Evolutionary conservation across 441 rosid species (phyloP), one percentile per base, ranked within the genome.

Genomic region (Arabidopsis lyrata): DNA sequence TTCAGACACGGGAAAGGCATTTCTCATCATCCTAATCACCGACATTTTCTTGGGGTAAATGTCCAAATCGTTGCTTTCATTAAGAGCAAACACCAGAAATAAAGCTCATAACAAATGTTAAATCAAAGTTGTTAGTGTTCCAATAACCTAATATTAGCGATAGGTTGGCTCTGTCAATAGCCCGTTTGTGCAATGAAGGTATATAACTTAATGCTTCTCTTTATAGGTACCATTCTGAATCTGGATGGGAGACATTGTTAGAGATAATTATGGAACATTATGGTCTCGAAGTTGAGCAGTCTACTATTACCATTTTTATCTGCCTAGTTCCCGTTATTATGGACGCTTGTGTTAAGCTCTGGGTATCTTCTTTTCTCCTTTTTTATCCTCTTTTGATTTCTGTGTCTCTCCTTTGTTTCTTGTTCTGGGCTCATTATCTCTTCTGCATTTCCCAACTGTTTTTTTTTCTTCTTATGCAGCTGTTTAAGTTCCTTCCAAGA

Each of bases 1-100:
- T 36, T 86, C 98, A 14, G 97, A 90, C 84, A 80, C 89, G n/a
- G 97, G 97, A 79, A 92, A 90, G 81, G 99, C 99, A 58, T 85
- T 92, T 78, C 81, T 89, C 62, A 90, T 95, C 78, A 90, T 92
- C 79, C 86, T 89, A 41, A 66, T 86, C 59, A 83, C 96, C 20
- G 97, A 92, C 80, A 88, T 87, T 71, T 85, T 89, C 82, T 85
- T 90, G 72, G 99, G 99, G 97, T 95, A 92, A 89, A 8, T 70
- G 20, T 73, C 24, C 9, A 31, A 35, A 50, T 60, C 29, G 1
- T 65, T 66, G 50, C 39, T 11, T 63, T 68, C 1, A 6, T 22
- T 36, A n/a, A 32, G 55, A 15, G 47, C 41, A 11, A 52, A 50
- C 70, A 42, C 39, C 7, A 54, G 8, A n/a, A n/a, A 24, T 31